Percentiles rank a stretch among this genome's conserved stretches.
These are phyloP conservation scores for Craterostigma plantagineum DNA, from an alignment of 257 asterid species.

Conservation along the genomic window DNA sequence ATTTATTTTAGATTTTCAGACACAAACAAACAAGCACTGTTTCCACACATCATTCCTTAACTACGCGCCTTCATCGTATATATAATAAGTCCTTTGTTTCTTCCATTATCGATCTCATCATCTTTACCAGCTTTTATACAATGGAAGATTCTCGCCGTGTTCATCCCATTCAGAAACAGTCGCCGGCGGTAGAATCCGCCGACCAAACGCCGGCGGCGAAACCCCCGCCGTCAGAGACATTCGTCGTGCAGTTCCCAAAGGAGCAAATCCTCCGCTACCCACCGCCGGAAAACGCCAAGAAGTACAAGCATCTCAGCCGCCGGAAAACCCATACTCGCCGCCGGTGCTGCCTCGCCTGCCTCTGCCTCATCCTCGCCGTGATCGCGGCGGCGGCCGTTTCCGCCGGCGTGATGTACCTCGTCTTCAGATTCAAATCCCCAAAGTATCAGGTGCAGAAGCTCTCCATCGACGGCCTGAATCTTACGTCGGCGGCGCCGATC, in stretches of 20 bases:
- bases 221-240: slow-evolving; percentile 19
- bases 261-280: slow-evolving; percentile 45
- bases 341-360: slow-evolving; percentile 31
- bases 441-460: slow-evolving; percentile 27
- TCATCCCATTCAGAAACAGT: no score
- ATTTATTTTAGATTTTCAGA: no score
- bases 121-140: no score
- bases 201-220: slow-evolving; percentile 7
- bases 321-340: slow-evolving; percentile 32
- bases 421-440: slow-evolving; percentile 53
- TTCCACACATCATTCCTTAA: no score
- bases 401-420: slow-evolving; percentile 58
- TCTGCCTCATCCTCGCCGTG: slow-evolving; percentile 27
- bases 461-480: slow-evolving; percentile 29
- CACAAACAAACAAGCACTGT: neutral
- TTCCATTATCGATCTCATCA: no score
- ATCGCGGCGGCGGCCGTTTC: slow-evolving; percentile 31
- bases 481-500: slow-evolving; percentile 28
- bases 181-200: no score
- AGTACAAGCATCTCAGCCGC: slow-evolving; percentile 15
- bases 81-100: no score
- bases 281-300: slow-evolving; percentile 37
- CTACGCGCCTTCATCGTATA: no score
- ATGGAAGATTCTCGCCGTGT: no score
- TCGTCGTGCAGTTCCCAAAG: slow-evolving; percentile 32